Conservation (phyloP, 768 basidiomycete species). For the Clitopilus hobsonii region DNA sequence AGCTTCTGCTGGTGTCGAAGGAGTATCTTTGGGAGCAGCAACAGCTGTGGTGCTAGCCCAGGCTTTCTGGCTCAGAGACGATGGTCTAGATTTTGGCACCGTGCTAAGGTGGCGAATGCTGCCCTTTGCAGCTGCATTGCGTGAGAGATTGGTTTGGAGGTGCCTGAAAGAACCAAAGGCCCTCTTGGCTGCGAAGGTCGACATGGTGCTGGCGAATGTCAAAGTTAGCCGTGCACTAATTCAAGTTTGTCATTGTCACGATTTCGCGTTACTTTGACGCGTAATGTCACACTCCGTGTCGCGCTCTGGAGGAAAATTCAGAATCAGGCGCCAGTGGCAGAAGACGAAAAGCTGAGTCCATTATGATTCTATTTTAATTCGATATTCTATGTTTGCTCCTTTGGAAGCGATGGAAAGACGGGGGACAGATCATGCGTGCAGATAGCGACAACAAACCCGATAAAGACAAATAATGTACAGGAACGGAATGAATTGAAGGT, state of each 20-base stretch:
- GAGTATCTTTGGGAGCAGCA: too few species aligned
- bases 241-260: neutral
- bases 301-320: neutral
- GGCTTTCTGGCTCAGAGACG: neutral
- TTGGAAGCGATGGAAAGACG: too few species aligned
- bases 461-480: conserved; percentile 1
- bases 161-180: neutral
- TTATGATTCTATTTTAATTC: neutral
- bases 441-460: neutral
- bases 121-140: neutral
- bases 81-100: neutral
- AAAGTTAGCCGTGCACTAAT: neutral
- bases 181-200: neutral
- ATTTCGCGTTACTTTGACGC: neutral
- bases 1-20: neutral
- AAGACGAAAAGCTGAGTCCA: neutral
- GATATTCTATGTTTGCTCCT: neutral
- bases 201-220: neutral
- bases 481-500: neutral
- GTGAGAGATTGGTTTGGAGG: neutral
- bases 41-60: neutral
- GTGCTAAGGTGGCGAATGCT: neutral
- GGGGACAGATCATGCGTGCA: neutral
- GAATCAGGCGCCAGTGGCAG: neutral
- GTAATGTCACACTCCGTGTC: neutral